Percentiles rank a stretch among this genome's conserved stretches.
phyloP scores from a whole-genome alignment of 1,284 basidiomycete genomes.

The Gyrodon tennesseensis region DNA sequence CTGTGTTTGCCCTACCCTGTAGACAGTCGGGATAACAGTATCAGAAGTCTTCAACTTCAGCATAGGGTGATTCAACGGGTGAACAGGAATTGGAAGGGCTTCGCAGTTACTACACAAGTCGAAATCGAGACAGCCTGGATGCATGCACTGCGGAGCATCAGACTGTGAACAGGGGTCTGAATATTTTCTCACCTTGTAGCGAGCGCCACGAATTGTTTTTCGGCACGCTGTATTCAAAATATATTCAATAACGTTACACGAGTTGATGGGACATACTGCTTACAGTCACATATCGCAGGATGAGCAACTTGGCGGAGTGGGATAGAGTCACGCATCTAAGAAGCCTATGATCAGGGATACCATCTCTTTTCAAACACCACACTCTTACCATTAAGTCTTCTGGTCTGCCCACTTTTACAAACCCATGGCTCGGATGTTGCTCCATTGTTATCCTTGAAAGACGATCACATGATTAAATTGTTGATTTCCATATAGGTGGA shows the following conservation, averaged over 20 bases:
- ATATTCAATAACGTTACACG: not conserved
- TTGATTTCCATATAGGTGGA: not conserved
- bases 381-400: constrained; percentile 57
- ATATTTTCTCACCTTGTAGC: constrained; percentile 62
- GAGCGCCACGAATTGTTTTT: constrained; percentile 58
- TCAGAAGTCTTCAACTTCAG: constrained; percentile 70
- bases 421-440: constrained; percentile 77
- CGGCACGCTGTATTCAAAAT: constrained; percentile 50
- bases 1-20: constrained; percentile 44
- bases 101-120: constrained; percentile 84
- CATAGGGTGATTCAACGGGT: constrained; percentile 73
- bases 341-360: not conserved
- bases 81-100: constrained; percentile 73
- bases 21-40: constrained; percentile 56
- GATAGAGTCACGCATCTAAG: constrained; percentile 36
- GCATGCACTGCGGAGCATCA: constrained; percentile 64
- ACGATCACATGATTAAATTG: constrained; percentile 11
- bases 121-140: constrained; percentile 76
- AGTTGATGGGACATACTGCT: constrained; percentile 15
- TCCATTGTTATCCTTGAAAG: constrained; percentile 58
- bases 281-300: constrained; percentile 57
- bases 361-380: not conserved
- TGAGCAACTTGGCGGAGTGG: constrained; percentile 41
- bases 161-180: not conserved
- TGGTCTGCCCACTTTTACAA: constrained; percentile 63